Percentiles rank a stretch among this genome's conserved stretches.
phyloP scores from a whole-genome alignment of 2,329 filamentous ascomycete species.

The Tolypocladium sp. region DNA sequence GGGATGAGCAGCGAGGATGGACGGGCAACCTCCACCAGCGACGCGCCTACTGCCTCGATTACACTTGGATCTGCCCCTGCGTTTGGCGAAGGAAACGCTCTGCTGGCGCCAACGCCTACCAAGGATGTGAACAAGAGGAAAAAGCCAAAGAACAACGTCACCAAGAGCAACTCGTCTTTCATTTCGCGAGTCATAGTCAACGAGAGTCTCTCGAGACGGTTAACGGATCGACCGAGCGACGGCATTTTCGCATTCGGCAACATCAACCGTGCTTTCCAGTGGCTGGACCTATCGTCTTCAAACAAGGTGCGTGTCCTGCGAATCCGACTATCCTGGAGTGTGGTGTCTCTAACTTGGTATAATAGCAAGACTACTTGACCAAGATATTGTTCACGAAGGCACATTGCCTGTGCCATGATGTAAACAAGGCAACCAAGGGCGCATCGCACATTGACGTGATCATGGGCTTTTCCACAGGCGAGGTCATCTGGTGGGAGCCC shows the following conservation, averaged over 20 bases:
- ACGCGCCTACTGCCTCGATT: constrained; percentile 29
- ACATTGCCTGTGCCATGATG: constrained; percentile 88
- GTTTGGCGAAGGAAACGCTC: constrained; percentile 80
- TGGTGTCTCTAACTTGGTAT: constrained; percentile 12
- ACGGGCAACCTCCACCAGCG: constrained; percentile 43
- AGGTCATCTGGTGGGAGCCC: constrained; percentile 98
- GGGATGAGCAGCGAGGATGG: constrained; percentile 49
- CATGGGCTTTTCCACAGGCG: constrained; percentile 91
- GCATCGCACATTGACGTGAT: constrained; percentile 77
- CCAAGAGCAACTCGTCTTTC: constrained; percentile 97
- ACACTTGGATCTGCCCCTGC: constrained; percentile 46
- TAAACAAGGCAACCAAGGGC: constrained; percentile 76
- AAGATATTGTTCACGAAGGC: constrained; percentile 97
- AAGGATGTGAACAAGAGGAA: constrained; percentile 73
- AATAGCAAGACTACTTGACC: constrained; percentile 75
- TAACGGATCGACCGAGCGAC: constrained; percentile 69
- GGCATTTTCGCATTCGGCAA: constrained; percentile 90
- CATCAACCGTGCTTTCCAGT: constrained; percentile 90
- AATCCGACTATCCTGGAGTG: background rate
- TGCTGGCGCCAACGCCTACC: constrained; percentile 51
- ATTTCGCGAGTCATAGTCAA: constrained; percentile 94
- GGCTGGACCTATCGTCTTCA: constrained; percentile 78
- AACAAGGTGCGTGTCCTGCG: constrained; percentile 45
- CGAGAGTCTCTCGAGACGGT: constrained; percentile 67
- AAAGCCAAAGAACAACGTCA: constrained; percentile 97